Evolutionary conservation across 345 rosid genomes (phyloP), one percentile per base, ranked within the genome.

Genomic region (Populus alba): DNA sequence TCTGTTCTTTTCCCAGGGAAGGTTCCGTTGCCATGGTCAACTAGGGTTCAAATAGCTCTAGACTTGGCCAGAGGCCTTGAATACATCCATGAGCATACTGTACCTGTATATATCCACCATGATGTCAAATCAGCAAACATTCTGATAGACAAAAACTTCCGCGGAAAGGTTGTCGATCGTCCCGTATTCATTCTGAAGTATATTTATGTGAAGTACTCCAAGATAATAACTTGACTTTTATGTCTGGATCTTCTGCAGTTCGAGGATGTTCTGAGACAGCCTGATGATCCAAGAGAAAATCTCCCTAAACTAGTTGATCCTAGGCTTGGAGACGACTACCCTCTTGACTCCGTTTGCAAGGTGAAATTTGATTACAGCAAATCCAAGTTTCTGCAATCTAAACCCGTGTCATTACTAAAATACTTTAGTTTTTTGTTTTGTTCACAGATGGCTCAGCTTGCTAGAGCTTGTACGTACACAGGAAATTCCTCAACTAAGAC

Each of bases 31-130:
- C 83, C 95, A 8, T 96, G 98, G 97, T 79, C 90, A 66, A 77
- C 86, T 79, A 85, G 99, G 87, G 93, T 96, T 83, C 97, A 94
- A 85, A 92, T 94, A 73, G 99, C 97, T 8, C 89, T 96, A 16
- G 99, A 96, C 81, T 92, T 97, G 49, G 99, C 99, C 27, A 88
- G 99, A 87, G 99, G 98, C 78, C 97, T 92, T 70, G 98, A 96
- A 76, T 96, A 94, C 78, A 96, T 96, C 76, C 99, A 96, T 47
- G 97, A 96, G 83, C 99, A 96, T 78, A 94, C 98, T 1, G 95
- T 96, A 66, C 98, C 99, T 22, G 98, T 92, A 65, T 92, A 96
- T 79, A 90, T 96, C 70, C 98, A 96, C 75, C 92, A 98, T 16
- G 98, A 94, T 81, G 94, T 96, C 33, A 96, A 92, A 87, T 83